These are phyloP conservation scores for Blastomyces silverae DNA, from an alignment of 2,329 filamentous ascomycete species.

Conservation along the genomic window DNA sequence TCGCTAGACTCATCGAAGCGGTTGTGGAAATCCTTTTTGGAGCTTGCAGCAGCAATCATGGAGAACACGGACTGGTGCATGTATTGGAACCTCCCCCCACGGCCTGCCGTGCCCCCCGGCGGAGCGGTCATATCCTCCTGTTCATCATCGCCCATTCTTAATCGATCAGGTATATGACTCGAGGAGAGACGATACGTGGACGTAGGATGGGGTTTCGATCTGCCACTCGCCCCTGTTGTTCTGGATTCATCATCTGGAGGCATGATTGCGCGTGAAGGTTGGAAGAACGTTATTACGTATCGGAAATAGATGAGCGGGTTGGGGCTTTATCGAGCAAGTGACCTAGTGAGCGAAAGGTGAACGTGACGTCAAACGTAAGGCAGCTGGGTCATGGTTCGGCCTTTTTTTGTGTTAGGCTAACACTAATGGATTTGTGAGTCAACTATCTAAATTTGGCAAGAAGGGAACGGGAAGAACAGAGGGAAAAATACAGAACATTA, in stretches of 20 bases:
- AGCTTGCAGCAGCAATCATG: constrained; percentile 81
- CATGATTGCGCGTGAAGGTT: constrained; percentile 6
- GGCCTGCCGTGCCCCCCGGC: constrained; percentile 32
- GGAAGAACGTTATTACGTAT: background rate
- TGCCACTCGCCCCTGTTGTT: background rate
- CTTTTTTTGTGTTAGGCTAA: background rate
- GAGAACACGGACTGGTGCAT: constrained; percentile 95
- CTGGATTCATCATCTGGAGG: constrained; percentile 6
- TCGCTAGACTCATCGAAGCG: constrained; percentile 80
- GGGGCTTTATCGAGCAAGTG: background rate
- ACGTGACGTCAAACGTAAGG: constrained; percentile 12
- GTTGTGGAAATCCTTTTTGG: constrained; percentile 71
- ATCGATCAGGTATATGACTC: constrained; percentile 51
- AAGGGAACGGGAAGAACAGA: background rate
- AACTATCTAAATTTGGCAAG: background rate
- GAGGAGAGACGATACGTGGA: constrained; percentile 30
- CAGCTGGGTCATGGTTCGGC: background rate
- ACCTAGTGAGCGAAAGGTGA: constrained; percentile 2
- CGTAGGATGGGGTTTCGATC: background rate
- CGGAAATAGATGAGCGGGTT: background rate
- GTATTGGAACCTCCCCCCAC: constrained; percentile 49
- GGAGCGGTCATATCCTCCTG: constrained; percentile 56
- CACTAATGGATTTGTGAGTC: background rate
- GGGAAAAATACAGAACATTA: background rate
- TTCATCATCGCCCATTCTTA: constrained; percentile 52